Evolutionary conservation across 2,329 filamentous ascomycete species (phyloP), one percentile per base, ranked within the genome.

Genomic region (Chrysosphaeria jannelii): DNA sequence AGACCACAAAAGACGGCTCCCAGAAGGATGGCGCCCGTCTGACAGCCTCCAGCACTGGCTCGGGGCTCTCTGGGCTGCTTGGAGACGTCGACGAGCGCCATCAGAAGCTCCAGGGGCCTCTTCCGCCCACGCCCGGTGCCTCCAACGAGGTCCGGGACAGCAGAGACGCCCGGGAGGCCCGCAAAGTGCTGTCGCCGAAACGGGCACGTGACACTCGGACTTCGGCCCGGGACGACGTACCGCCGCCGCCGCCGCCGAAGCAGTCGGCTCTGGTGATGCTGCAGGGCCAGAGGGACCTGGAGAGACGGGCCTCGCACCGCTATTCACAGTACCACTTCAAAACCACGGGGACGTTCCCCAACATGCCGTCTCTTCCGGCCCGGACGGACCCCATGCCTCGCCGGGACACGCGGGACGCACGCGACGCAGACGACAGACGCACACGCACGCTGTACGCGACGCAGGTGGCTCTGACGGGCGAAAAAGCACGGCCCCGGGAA

Each of bases 301-400:
- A 97, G 45, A 62, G 85, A 38, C 60, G 85, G 39, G 85, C 85
- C 1, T 97, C 85, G 9, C 59, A 81, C 33, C 57, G 85, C 36
- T 97, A 93, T 40, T 93, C 85, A 2, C 72, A 78, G 25, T 97
- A 93, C 40, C 85, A 97, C 38, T 89, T 97, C 34, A 78, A 90
- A 36, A 51, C 93, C 2, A 81, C 81, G 8, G 59, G 65, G 10
- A 67, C 69, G 19, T 30, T 33, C 12, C 58, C 71, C 10, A 78
- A 67, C 42, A 68, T 93, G 10, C 76, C 79, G 5, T 71, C 88
- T 37, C 59, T 93, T 11, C 78, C 81, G 13, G 53, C 72, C 14
- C 76, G 88, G 38, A 76, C 67, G 29, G 68, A 69, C 4, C 75
- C 74, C 2, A 57, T 81, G 30, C 79, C 79, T 5, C 90, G 90